Evolutionary conservation across 169 alveolate species (phyloP).

Genomic region (Plasmodium gallinaceum): DNA sequence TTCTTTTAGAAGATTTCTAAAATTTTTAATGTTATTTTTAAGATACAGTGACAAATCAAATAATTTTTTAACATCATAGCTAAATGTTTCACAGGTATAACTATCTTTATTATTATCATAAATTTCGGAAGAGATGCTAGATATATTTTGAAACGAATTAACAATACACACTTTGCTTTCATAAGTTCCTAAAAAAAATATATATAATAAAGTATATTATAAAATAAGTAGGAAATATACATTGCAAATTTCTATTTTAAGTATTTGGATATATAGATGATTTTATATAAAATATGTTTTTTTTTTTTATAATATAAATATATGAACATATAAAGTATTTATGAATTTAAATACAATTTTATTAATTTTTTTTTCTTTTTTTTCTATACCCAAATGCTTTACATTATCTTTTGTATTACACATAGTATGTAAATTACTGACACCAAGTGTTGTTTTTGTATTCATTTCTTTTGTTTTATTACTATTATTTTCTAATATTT

Average conservation of each 20-base stretch:
- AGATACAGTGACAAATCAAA: constrained; percentile 19
- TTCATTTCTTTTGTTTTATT: neutral
- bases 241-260: neutral
- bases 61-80: neutral
- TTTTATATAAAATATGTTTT: neutral
- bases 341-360: too few relatives aligned
- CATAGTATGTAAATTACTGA: neutral
- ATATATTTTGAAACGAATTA: constrained; percentile 39
- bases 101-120: neutral
- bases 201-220: neutral
- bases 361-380: neutral
- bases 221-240: neutral
- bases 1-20: constrained; percentile 17
- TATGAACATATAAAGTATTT: too few relatives aligned
- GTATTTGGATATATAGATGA: neutral
- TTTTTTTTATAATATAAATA: neutral
- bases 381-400: constrained; percentile 30
- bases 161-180: constrained; percentile 52
- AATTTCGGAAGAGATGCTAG: constrained; percentile 21
- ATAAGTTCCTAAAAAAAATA: constrained; percentile 17
- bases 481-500: neutral
- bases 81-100: neutral
- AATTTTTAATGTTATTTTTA: constrained; percentile 14
- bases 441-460: neutral
- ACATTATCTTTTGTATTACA: neutral